Evolutionary conservation across 257 asterid species (phyloP), one percentile per base, ranked within the genome.

Genomic region (Avicennia marina): DNA sequence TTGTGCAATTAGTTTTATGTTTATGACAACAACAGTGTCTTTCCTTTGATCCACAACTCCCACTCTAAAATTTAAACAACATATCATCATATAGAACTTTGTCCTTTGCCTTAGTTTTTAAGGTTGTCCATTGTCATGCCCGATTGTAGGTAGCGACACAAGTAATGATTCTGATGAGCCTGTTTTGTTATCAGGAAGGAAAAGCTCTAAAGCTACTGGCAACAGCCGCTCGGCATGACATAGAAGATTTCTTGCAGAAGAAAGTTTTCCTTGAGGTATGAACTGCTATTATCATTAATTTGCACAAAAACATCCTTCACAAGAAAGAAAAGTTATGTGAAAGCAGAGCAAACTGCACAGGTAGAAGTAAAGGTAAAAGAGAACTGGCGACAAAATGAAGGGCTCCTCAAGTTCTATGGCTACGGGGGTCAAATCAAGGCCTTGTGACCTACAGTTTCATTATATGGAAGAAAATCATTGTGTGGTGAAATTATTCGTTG

Each of bases 211-310:
- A 87, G 85, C 82, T 87, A 51, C 86, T 90, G 34, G 95, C 96
- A 36, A 87, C 98, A 12, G 96, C 96, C 63, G 94, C 95, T 42
- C 82, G 98, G 61, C 87, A 87, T 44, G 98, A 90, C 65, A 87
- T 90, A 36, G 98, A 90, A 82, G 98, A 87, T 85, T 90, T 90
- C 79, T 63, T 90, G 84, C 98, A 90, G 79, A 90, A 90, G 81
- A 87, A 85, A 66, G 95, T 90, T 50, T 90, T 75, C 68, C 87
- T 90, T 13, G 98, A 87, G 98, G 98, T 90, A 58, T 53, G 60
- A 60, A 42, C 47, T 64, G 12, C 10, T 39, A 47, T n/a, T n/a
- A n/a, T n/a, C n/a, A 26, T 19, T 49, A 12, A 11, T 34, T 33
- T 36, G 56, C 48, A 44, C 36, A 45, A 22, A 16, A 42, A 43